A percentile compares a stretch with the other conserved stretches of the same genome.
Conservation (phyloP, 2,329 filamentous ascomycete species). For the Thelonectria rubi region DNA sequence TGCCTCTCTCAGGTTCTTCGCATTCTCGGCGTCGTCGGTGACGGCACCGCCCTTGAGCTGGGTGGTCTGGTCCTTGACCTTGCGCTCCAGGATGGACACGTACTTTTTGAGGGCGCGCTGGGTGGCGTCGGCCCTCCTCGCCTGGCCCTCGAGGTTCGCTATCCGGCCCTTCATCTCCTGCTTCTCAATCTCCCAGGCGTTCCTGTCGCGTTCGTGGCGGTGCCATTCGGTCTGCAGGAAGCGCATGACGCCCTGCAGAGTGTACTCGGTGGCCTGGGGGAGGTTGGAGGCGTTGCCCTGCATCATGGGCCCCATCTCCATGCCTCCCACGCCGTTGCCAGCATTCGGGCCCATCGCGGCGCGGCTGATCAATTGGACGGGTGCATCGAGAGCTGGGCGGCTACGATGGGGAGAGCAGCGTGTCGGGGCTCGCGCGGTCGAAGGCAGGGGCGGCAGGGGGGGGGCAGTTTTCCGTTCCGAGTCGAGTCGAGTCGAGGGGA, state of each 20-base stretch:
- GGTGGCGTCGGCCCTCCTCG: constrained; percentile 84
- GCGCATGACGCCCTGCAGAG: constrained; percentile 87
- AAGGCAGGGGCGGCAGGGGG: neutral
- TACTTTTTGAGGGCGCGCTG: constrained; percentile 92
- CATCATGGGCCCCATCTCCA: constrained; percentile 57
- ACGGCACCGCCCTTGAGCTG: constrained; percentile 65
- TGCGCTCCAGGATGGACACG: constrained; percentile 86
- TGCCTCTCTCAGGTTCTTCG: constrained; percentile 61
- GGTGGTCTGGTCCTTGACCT: constrained; percentile 82
- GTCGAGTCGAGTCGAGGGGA: neutral
- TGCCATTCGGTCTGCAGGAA: constrained; percentile 99
- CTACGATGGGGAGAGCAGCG: constrained; percentile 31
- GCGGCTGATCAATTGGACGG: constrained; percentile 48
- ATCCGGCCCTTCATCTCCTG: constrained; percentile 99
- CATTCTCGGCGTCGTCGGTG: constrained; percentile 52
- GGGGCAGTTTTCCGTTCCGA: neutral
- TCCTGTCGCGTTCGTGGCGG: constrained; percentile 94
- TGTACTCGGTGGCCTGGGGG: constrained; percentile 69
- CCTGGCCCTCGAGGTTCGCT: constrained; percentile 90
- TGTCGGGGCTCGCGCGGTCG: constrained; percentile 31
- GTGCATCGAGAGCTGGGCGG: constrained; percentile 49
- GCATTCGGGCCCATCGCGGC: constrained; percentile 55
- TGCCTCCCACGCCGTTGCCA: constrained; percentile 57
- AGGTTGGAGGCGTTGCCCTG: constrained; percentile 58
- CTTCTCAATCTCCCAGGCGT: constrained; percentile 98